phyloP scores from a whole-genome alignment of 345 rosid species.

The Psidium friedrichsthalianum region DNA sequence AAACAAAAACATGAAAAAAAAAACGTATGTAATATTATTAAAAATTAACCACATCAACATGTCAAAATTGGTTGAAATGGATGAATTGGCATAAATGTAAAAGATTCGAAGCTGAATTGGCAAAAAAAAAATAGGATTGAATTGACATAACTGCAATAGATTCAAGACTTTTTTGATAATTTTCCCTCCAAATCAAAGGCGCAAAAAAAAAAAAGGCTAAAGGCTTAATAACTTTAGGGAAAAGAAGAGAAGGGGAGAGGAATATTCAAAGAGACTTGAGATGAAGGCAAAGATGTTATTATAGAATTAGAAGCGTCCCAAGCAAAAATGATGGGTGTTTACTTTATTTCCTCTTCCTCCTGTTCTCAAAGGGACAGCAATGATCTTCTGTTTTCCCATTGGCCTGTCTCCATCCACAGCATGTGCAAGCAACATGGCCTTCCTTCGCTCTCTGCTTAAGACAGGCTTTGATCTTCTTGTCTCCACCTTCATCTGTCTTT shows the following conservation, averaged over 20 bases:
- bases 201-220: background rate
- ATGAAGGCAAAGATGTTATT: background rate
- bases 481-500: background rate
- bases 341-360: background rate
- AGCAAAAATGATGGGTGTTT: background rate
- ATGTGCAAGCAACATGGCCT: background rate
- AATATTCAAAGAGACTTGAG: background rate
- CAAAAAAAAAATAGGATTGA: background rate
- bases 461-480: background rate
- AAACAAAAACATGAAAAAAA: too few species aligned
- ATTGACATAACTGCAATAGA: fast-evolving
- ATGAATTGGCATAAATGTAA: background rate
- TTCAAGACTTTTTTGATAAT: background rate
- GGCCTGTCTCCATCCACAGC: background rate
- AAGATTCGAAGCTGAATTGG: background rate
- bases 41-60: fast-evolving
- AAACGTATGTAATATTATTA: too few species aligned
- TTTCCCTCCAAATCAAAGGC: background rate
- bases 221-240: background rate
- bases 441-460: background rate
- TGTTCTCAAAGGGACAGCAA: background rate
- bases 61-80: too few species aligned
- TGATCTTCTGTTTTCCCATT: background rate
- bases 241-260: background rate
- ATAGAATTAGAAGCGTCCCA: background rate